Conservation (phyloP, 106 monocot genomes). For the Allium fistulosum region DNA sequence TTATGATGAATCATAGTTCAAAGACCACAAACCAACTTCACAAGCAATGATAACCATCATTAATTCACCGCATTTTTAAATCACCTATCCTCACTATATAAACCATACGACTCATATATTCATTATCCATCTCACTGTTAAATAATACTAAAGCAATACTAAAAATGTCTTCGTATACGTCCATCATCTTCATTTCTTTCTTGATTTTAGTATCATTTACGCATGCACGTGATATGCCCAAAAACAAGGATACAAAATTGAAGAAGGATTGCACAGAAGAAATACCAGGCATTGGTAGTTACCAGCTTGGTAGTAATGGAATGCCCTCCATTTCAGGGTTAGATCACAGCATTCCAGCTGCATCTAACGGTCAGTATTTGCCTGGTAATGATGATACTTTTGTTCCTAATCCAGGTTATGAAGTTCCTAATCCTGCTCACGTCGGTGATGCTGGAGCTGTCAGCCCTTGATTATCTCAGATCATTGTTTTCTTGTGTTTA, state of each 20-base stretch:
- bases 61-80: too few species aligned
- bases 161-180: too few species aligned
- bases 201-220: not conserved
- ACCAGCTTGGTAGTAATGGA: slow-evolving; percentile 1
- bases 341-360: slow-evolving; percentile 25
- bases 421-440: slow-evolving; percentile 18
- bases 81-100: too few species aligned
- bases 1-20: too few species aligned
- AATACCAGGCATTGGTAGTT: slow-evolving; percentile 14
- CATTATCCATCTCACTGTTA: too few species aligned
- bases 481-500: too few species aligned
- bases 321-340: slow-evolving; percentile 5
- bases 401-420: slow-evolving; percentile 25
- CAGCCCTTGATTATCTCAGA: too few species aligned
- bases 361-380: slow-evolving; percentile 7
- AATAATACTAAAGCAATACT: too few species aligned
- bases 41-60: too few species aligned
- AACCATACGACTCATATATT: too few species aligned
- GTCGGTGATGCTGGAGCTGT: not conserved
- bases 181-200: not conserved
- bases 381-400: slow-evolving; percentile 24
- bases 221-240: not conserved
- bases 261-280: not conserved
- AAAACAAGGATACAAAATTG: not conserved
- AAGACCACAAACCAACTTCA: too few species aligned